phyloP scores from a whole-genome alignment of 116 monocot genomes.

The Dioscorea cayenensis region DNA sequence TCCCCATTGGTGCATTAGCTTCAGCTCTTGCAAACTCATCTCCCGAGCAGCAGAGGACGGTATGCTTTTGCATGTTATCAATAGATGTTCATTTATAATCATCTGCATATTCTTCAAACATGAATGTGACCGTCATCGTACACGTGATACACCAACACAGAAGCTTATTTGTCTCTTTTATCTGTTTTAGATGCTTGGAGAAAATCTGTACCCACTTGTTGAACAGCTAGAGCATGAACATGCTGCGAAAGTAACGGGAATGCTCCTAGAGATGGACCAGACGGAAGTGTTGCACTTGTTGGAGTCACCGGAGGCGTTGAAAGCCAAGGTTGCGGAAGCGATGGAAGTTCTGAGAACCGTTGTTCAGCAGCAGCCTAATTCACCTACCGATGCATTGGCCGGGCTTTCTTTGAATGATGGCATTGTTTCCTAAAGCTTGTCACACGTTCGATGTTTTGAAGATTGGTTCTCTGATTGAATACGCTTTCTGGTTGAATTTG shows the following conservation, averaged over 20 bases:
- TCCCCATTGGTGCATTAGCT: conserved; percentile 39
- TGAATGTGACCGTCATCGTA: not conserved
- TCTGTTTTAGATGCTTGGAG: conserved; percentile 49
- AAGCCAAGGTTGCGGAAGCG: conserved; percentile 49
- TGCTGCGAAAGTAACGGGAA: conserved; percentile 59
- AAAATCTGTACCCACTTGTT: conserved; percentile 53
- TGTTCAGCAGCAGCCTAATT: conserved; percentile 5
- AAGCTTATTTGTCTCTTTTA: conserved; percentile 2
- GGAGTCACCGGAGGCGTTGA: conserved; percentile 51
- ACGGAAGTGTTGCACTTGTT: conserved; percentile 66
- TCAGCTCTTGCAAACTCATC: conserved; percentile 55
- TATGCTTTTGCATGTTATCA: not conserved
- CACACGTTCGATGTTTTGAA: too few relatives aligned
- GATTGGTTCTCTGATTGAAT: too few relatives aligned
- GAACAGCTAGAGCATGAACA: conserved; percentile 56
- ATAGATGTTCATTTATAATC: too few relatives aligned
- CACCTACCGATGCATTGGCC: conserved; percentile 7
- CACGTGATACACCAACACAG: not conserved
- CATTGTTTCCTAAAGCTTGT: not conserved
- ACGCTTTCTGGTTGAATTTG: too few relatives aligned
- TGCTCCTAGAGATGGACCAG: conserved; percentile 68
- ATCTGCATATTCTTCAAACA: not conserved
- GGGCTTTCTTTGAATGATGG: conserved; percentile 9
- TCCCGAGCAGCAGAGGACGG: conserved; percentile 47
- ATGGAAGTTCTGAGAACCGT: conserved; percentile 49